Evolutionary conservation across 768 basidiomycete species (phyloP).

Genomic region (Tricholoma sp.): DNA sequence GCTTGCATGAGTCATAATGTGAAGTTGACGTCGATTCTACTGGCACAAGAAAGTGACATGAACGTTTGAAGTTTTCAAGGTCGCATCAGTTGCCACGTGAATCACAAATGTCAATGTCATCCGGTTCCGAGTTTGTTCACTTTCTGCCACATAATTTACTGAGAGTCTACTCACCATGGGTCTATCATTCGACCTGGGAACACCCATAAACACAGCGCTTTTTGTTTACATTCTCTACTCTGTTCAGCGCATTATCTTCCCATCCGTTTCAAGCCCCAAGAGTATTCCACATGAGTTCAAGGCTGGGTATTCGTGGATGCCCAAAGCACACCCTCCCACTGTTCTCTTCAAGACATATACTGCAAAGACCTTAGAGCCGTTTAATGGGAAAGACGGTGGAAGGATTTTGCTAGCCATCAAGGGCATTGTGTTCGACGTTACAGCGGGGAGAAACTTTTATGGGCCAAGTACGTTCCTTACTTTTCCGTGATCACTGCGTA

Average conservation of each 20-base stretch:
- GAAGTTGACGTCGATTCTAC: too few relatives aligned
- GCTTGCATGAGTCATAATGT: too few relatives aligned
- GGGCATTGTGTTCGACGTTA: constrained; percentile 90
- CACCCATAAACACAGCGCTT: constrained; percentile 75
- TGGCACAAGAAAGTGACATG: too few relatives aligned
- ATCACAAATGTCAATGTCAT: too few relatives aligned
- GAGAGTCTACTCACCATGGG: constrained; percentile 21
- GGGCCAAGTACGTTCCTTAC: constrained; percentile 69
- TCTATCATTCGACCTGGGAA: constrained; percentile 48
- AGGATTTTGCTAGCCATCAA: constrained; percentile 83
- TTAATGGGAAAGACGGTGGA: constrained; percentile 57
- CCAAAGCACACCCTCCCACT: constrained; percentile 73
- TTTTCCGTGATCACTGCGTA: not conserved
- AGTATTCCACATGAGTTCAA: constrained; percentile 67
- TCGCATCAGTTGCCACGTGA: too few relatives aligned
- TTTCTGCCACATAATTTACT: not conserved
- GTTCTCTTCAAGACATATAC: constrained; percentile 77
- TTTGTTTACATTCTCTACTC: constrained; percentile 77
- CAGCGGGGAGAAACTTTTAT: constrained; percentile 85
- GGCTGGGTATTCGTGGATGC: constrained; percentile 89
- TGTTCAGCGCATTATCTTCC: constrained; percentile 69
- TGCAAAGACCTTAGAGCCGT: constrained; percentile 66
- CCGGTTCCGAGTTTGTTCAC: too few relatives aligned
- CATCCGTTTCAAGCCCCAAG: constrained; percentile 47
- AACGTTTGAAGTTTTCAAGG: too few relatives aligned